Evolutionary conservation across 2,329 filamentous ascomycete species (phyloP).

Genomic region (Ascochyta clinopodiicola): DNA sequence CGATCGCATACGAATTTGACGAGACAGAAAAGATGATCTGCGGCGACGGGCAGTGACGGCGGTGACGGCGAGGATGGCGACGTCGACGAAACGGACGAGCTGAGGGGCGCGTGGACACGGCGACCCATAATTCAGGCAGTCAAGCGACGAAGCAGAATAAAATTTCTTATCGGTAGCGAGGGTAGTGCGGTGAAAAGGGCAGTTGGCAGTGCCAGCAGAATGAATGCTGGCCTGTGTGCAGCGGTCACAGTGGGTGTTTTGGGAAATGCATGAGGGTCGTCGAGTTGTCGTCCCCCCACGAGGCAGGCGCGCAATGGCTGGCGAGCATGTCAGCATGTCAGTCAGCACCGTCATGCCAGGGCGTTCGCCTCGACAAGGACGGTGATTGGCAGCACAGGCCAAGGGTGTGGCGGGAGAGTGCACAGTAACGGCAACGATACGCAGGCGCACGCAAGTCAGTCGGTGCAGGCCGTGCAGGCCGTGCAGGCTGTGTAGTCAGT

Average conservation of each 20-base stretch:
- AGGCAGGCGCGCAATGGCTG: constrained; percentile 1
- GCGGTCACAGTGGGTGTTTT: background rate
- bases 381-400: constrained; percentile 2
- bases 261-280: background rate
- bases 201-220: background rate
- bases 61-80: constrained; percentile 21
- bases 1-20: constrained; percentile 33
- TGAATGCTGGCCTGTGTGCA: background rate
- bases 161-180: constrained; percentile 2
- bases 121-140: constrained; percentile 18
- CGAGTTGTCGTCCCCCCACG: background rate
- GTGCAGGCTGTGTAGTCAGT: background rate
- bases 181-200: background rate
- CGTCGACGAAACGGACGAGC: constrained; percentile 21
- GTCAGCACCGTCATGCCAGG: constrained; percentile 5
- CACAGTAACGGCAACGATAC: constrained; percentile 2
- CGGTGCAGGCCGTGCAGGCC: too few species aligned
- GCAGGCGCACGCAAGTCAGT: background rate
- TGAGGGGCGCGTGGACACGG: constrained; percentile 22
- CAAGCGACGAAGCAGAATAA: constrained; percentile 6
- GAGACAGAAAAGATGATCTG: constrained; percentile 33
- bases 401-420: background rate
- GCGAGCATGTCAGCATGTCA: background rate
- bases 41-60: constrained; percentile 14
- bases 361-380: background rate